Percentiles rank a stretch among this genome's conserved stretches.
These are phyloP conservation scores for Anthracocystis panici-leucophaei DNA, from an alignment of 1,284 basidiomycete genomes.

Conservation along the genomic window DNA sequence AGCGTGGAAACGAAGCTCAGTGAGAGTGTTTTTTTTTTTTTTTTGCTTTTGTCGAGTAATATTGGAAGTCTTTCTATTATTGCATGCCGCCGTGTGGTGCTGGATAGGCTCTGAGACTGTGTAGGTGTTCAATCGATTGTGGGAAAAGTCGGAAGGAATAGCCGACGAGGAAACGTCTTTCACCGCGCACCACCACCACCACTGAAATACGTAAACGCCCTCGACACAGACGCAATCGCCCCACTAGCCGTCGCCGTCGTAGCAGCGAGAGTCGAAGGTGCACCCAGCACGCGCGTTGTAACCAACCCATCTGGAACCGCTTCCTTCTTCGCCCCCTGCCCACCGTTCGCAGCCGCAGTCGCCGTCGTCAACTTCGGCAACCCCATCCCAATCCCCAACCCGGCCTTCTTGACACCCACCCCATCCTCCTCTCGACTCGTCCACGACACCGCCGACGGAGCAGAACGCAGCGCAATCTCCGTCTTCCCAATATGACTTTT, in stretches of 20 bases:
- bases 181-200: conserved; percentile 5
- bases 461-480: conserved; percentile 42
- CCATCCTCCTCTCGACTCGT: background rate
- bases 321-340: conserved; percentile 12
- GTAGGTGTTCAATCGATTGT: background rate
- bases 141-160: no score
- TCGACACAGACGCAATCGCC: conserved; percentile 38
- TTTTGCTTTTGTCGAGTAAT: background rate
- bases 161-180: background rate
- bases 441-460: background rate
- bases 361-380: conserved; percentile 14
- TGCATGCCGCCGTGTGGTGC: background rate
- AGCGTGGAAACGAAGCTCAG: conserved; percentile 41
- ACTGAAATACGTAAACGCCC: conserved; percentile 46
- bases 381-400: conserved; percentile 27
- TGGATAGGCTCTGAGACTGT: background rate
- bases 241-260: conserved; percentile 28
- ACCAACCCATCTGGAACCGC: conserved; percentile 20
- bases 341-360: background rate
- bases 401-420: conserved; percentile 9
- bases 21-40: no score
- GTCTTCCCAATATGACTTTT: conserved; percentile 49
- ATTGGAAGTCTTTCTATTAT: background rate
- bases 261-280: conserved; percentile 14
- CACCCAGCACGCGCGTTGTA: conserved; percentile 44